Conservation (phyloP, 169 alveolate genomes). For the Plasmodium relictum region DNA sequence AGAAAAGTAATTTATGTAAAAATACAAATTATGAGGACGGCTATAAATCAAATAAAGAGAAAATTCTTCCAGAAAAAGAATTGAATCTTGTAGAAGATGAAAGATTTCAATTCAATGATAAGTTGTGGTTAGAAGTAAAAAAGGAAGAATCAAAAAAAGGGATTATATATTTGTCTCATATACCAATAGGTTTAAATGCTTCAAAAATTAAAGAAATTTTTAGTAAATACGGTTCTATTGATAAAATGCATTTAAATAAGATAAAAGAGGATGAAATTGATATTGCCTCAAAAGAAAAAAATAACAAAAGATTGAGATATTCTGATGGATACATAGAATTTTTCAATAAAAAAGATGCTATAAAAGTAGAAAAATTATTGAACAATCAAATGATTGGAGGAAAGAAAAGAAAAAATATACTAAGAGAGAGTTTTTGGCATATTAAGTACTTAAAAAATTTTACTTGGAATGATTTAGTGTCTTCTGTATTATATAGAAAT, state of each 20-base stretch:
- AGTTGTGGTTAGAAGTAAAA: conserved; percentile 25
- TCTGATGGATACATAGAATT: conserved; percentile 95
- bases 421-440: conserved; percentile 94
- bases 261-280: conserved; percentile 80
- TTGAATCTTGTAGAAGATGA: conserved; percentile 4
- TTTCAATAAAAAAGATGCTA: conserved; percentile 91
- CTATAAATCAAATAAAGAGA: background rate
- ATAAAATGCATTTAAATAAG: conserved; percentile 84
- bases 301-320: conserved; percentile 77
- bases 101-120: conserved; percentile 63
- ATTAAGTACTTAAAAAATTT: conserved; percentile 91
- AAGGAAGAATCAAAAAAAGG: conserved; percentile 63
- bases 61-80: background rate
- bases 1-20: background rate
- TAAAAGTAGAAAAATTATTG: conserved; percentile 89
- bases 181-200: conserved; percentile 39
- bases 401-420: conserved; percentile 90
- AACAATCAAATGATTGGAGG: conserved; percentile 93
- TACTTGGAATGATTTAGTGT: conserved; percentile 88
- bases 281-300: conserved; percentile 77
- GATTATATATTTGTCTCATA: conserved; percentile 31
- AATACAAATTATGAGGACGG: background rate
- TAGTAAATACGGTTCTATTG: conserved; percentile 83
- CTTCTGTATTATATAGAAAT: conserved; percentile 35
- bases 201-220: conserved; percentile 84